Evolutionary conservation across 805 yeast genomes (phyloP), one percentile per base, ranked within the genome.

Genomic region (Lipomyces oligophaga): DNA sequence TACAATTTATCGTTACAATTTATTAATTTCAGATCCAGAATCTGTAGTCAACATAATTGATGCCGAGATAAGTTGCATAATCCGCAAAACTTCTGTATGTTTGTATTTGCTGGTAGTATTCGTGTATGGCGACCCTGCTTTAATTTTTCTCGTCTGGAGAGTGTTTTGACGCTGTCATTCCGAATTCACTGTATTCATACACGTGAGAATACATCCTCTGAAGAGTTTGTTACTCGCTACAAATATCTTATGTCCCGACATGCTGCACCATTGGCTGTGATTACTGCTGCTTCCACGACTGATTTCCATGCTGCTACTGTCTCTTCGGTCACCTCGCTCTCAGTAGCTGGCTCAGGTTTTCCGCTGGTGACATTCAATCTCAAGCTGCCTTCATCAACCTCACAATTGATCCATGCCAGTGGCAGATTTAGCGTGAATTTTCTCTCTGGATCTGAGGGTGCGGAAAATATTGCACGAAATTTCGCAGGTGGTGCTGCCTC

Each of bases 361-460:
- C 94, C 96, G 1, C 66, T 89, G 43, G 60, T 90, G 1, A 93
- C 86, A 59, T 89, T 90, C 69, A 90, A 90, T 63, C 69, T 90
- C 31, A 95, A 85, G 64, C 68, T 80, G 11, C 97, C 97, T 0
- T 85, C 96, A 4, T 74, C 81, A 26, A 89, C 97, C 0, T 81
- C 95, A 0, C 68, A 70, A 5, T 68, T 77, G 8, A 67, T 90
- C 22, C 86, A 84, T 58, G 67, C 71, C n/a, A 63, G 70, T 32
- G 71, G 71, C 28, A 66, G 71, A 43, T 74, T 87, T 60, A 95
- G 94, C 1, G 67, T 90, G 8, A 96, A 90, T 63, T 63, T 87
- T 21, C 66, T 90, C 13, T 58, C 79, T 2, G 90, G 96, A 0
- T 70, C 74, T 0, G 50, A 60, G 0, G 67, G 68, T 11, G 73